Base-by-base conservation (phyloP, 2,329 filamentous ascomycete genomes). In the Alternaria sp. region DNA sequence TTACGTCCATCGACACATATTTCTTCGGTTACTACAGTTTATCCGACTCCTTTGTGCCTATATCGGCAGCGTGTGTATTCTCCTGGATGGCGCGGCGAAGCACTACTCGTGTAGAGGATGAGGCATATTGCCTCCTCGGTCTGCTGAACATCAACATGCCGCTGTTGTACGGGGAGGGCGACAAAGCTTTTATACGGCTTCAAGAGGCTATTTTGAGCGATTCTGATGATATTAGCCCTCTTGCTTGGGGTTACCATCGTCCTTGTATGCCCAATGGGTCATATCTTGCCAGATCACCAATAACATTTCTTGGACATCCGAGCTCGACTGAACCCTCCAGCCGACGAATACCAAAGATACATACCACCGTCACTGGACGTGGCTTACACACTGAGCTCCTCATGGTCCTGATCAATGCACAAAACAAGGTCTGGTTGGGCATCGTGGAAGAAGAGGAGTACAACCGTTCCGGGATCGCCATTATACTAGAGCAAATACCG, bases 201-300 rank as follows among this genome's bases (percentile, higher is more conserved):
- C 47, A 50, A 19, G 25, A 50, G n/a, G 47, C n/a, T 5, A 4
- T 50, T 0, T 9, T 50, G 8, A 30, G 25, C 11, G 1, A n/a
- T 5, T 50, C 47, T 0, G 15, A 50, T 13, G 47, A 50, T 3
- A 30, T 19, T 0, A 50, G 47, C 13, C 6, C 3, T 3, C 47
- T 50, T 9, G 6, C 15, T 13, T 30, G 47, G 25, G 47, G 46
- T 3, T 50, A 50, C n/a, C 0, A 50, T 9, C 4, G 9, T 10
- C 15, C 1, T 15, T 12, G 1, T 19, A 3, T 11, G 21, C 23
- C 1, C 15, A 0, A 11, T 28, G 0, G 0, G 0, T 49, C 46
- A 4, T 25, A 6, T 19, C 5, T 49, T 7, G 47, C 47, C 19
- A 12, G 0, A 28, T 50, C 23, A 28, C 23, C 47, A 5, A 10